Evolutionary conservation across 768 basidiomycete species (phyloP), one percentile per base, ranked within the genome.

Genomic region (Psilocybe tampanensis): DNA sequence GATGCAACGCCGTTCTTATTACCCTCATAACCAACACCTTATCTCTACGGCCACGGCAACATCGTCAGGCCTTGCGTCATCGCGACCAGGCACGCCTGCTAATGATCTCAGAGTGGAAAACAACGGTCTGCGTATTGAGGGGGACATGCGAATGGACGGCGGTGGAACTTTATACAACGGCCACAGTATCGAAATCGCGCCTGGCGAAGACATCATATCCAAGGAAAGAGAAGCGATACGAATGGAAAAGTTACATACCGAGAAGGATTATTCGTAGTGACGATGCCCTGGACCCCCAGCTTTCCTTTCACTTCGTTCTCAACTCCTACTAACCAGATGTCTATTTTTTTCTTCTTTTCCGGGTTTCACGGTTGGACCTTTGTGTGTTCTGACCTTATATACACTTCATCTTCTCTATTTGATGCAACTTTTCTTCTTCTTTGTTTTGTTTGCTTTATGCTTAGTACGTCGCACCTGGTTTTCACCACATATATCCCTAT

Each of bases 1-100:
- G 73, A 94, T 92, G 86, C 86, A 89, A 67, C 85, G 95, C 34
- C 88, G 92, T 60, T 93, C 93, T 19, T 95, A 97, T 67, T 96
- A 94, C 71, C 91, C 91, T 9, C 85, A 88, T 49, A 92, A 90
- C 69, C 91, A 90, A 60, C 86, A 88, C 3, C 77, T 86, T 52
- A 78, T 82, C 12, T 83, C 88, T 26, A 92, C 90, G 4, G 89
- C 86, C 15, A 90, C 89, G 0, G 87, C 83, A 2, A 90, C 90
- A 21, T 88, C 89, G 1, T 86, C 86, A 13, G 89, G 87, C 2
- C 69, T 86, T 33, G 81, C 81, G 13, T 81, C 87, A 5, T 92
- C 90, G 50, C 82, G 90, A 57, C 90, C 90, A 12, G 86, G 80
- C 17, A 93, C 90, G 5, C 90, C 90, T 1, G 76, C 78, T 29